Evolutionary conservation across 768 basidiomycete genomes (phyloP).

Genomic region (Asterophora lycoperdoides): DNA sequence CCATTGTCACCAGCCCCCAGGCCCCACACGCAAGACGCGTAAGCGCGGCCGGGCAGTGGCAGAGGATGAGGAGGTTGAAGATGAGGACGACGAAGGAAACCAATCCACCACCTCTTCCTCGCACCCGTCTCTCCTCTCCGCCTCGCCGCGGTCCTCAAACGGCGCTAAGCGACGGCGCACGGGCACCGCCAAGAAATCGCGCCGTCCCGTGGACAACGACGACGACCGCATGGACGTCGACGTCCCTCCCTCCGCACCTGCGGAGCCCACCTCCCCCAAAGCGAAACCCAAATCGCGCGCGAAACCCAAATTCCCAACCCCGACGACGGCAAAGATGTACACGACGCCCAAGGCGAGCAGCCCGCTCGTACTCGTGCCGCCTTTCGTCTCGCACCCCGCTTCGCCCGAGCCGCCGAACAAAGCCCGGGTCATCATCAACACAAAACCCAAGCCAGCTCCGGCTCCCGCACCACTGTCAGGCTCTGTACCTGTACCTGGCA

Average conservation of each 20-base stretch:
- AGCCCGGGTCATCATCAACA: constrained; percentile 6
- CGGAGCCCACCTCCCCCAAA: constrained; percentile 11
- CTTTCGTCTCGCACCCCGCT: constrained; percentile 6
- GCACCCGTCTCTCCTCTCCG: constrained; percentile 4
- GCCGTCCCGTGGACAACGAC: background rate
- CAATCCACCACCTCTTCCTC: constrained; percentile 11
- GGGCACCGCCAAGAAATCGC: constrained; percentile 7
- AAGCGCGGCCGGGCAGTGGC: constrained; percentile 25
- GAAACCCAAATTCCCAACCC: constrained; percentile 14
- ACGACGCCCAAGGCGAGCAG: constrained; percentile 18
- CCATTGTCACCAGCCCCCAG: constrained; percentile 48
- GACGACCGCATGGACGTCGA: constrained; percentile 18
- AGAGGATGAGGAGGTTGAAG: constrained; percentile 12
- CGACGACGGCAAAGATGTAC: background rate
- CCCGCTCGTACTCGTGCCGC: constrained; percentile 20
- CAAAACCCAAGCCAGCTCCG: background rate
- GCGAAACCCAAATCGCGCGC: constrained; percentile 16
- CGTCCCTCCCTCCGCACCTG: background rate
- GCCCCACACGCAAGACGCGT: constrained; percentile 23
- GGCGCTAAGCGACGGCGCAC: constrained; percentile 26
- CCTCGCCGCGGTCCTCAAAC: constrained; percentile 16
- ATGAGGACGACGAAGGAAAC: constrained; percentile 13
- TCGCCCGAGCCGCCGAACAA: constrained; percentile 9
- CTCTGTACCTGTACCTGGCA: too few relatives aligned
- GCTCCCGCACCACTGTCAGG: background rate